Evolutionary conservation across 306 rosid genomes (phyloP).

Genomic region (Heteromeles arbutifolia): DNA sequence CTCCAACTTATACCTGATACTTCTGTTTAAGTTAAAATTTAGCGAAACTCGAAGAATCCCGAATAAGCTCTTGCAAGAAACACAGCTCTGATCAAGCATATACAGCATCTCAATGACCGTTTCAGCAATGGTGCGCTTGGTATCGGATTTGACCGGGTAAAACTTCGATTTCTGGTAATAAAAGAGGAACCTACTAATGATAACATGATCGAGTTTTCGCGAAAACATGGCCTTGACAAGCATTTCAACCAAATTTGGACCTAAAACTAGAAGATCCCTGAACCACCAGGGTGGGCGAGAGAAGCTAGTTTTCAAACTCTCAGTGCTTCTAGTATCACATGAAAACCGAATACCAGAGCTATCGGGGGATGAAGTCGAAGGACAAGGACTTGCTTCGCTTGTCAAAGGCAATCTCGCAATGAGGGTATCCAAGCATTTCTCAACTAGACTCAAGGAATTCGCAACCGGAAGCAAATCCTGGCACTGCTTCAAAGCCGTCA

Average conservation of each 20-base stretch:
- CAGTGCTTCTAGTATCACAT: conserved; percentile 81
- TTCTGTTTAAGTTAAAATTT: conserved; percentile 50
- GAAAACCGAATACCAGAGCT: conserved; percentile 77
- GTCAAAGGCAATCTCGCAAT: conserved; percentile 52
- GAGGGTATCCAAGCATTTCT: conserved; percentile 57
- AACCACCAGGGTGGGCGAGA: conserved; percentile 81
- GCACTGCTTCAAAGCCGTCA: conserved; percentile 54
- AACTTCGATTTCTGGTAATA: conserved; percentile 69
- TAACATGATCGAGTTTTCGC: conserved; percentile 50
- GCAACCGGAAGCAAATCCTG: conserved; percentile 32
- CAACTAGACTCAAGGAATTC: conserved; percentile 38
- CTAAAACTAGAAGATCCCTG: conserved; percentile 63
- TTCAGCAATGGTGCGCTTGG: conserved; percentile 51
- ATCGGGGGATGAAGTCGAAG: conserved; percentile 70
- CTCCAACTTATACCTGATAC: conserved; percentile 70
- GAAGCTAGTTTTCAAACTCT: conserved; percentile 55
- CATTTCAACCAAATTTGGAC: conserved; percentile 49
- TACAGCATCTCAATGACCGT: conserved; percentile 55
- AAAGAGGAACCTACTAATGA: conserved; percentile 61
- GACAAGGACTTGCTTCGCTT: conserved; percentile 72
- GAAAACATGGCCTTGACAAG: conserved; percentile 52
- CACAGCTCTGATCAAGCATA: conserved; percentile 38
- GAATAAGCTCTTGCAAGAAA: conserved; percentile 67
- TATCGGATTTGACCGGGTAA: conserved; percentile 25
- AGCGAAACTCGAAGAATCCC: conserved; percentile 55